Conservation (phyloP, 2,329 filamentous ascomycete genomes). For the Xylaria multiplex region DNA sequence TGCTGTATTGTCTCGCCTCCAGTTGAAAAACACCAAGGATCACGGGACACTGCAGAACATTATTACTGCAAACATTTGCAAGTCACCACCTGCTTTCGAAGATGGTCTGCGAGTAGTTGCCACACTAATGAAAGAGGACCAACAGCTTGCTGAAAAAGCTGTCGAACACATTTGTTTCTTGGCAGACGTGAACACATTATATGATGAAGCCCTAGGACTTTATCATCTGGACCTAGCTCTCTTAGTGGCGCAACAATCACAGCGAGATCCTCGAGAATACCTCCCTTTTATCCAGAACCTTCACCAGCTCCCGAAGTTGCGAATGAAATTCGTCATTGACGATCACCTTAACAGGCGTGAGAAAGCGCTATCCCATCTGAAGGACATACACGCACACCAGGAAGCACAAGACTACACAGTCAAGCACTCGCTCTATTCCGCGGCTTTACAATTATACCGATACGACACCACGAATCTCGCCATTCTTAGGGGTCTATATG, state of each 20-base stretch:
- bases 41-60: slow-evolving; percentile 77
- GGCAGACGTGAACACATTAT: slow-evolving; percentile 90
- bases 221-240: slow-evolving; percentile 92
- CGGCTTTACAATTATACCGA: slow-evolving; percentile 82
- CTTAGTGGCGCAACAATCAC: slow-evolving; percentile 92
- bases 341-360: slow-evolving; percentile 80
- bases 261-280: slow-evolving; percentile 95
- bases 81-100: slow-evolving; percentile 87
- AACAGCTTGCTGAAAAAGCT: slow-evolving; percentile 82
- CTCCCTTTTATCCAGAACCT: slow-evolving; percentile 92
- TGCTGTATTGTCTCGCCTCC: slow-evolving; percentile 77
- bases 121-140: slow-evolving; percentile 73
- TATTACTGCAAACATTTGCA: slow-evolving; percentile 94
- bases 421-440: slow-evolving; percentile 81
- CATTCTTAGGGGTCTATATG: slow-evolving; percentile 80
- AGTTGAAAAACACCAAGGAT: slow-evolving; percentile 68
- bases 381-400: slow-evolving; percentile 76
- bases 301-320: slow-evolving; percentile 75
- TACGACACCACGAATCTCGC: slow-evolving; percentile 77
- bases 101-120: slow-evolving; percentile 84
- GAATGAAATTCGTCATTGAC: slow-evolving; percentile 86
- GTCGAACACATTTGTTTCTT: slow-evolving; percentile 98
- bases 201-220: slow-evolving; percentile 87
- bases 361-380: slow-evolving; percentile 83
- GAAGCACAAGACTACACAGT: slow-evolving; percentile 81